Percentiles rank a stretch among this genome's conserved stretches.
Conservation (phyloP, 1,139 yeast species). For the Hanseniaspora gamundiae region DNA sequence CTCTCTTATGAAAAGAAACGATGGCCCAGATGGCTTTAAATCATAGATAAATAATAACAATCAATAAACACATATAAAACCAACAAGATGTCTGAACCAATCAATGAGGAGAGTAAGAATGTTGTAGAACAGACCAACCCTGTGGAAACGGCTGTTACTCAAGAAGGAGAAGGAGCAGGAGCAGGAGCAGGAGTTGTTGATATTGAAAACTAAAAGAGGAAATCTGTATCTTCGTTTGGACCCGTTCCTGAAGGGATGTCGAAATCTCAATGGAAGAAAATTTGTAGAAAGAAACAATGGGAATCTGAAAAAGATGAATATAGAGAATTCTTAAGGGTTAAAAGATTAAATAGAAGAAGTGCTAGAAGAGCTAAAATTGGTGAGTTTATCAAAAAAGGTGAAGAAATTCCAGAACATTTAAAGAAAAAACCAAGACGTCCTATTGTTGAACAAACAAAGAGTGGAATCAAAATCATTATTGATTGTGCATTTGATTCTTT, state of each 20-base stretch:
- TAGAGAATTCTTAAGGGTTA: constrained; percentile 38
- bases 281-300: constrained; percentile 46
- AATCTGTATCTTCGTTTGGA: background rate
- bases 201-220: background rate
- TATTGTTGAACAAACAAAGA: constrained; percentile 29
- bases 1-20: too few relatives aligned
- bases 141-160: too few relatives aligned
- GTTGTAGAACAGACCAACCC: too few relatives aligned
- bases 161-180: too few relatives aligned
- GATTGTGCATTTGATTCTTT: constrained; percentile 88
- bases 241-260: constrained; percentile 68
- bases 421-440: constrained; percentile 27
- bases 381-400: constrained; percentile 26
- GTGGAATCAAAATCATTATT: constrained; percentile 45
- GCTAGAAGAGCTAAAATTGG: constrained; percentile 27
- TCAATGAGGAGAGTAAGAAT: too few relatives aligned
- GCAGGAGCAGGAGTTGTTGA: too few relatives aligned
- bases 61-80: too few relatives aligned
- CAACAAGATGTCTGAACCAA: too few relatives aligned
- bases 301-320: constrained; percentile 54
- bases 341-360: constrained; percentile 34
- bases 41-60: too few relatives aligned
- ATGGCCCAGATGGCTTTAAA: too few relatives aligned
- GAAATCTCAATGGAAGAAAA: constrained; percentile 69
- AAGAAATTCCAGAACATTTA: constrained; percentile 26